These are phyloP conservation scores for Chondrostereum purpureum DNA, from an alignment of 1,284 basidiomycete species.

Conservation along the genomic window DNA sequence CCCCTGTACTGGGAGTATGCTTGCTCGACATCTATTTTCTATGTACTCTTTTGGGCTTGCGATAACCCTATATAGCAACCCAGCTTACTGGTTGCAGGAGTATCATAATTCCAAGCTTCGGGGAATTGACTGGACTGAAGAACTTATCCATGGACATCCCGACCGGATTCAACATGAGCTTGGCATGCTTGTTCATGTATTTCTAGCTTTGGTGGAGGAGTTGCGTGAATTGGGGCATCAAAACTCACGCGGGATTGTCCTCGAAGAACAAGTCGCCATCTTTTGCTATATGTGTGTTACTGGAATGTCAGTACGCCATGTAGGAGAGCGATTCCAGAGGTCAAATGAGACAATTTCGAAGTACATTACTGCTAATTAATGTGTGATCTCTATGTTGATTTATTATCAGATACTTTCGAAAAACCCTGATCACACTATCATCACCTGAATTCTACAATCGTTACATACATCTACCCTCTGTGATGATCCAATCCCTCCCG, in stretches of 20 bases:
- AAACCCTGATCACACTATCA: constrained; percentile 3
- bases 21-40: no score
- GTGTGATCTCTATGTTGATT: not conserved
- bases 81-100: constrained; percentile 20
- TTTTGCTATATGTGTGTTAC: constrained; percentile 26
- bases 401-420: constrained; percentile 4
- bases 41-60: not conserved
- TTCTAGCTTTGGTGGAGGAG: constrained; percentile 16
- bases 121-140: constrained; percentile 23
- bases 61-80: constrained; percentile 10
- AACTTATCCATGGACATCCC: constrained; percentile 23
- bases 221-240: constrained; percentile 11
- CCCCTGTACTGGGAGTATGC: no score
- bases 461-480: constrained; percentile 4
- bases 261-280: constrained; percentile 22
- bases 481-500: not conserved
- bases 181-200: constrained; percentile 22
- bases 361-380: constrained; percentile 1
- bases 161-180: constrained; percentile 20
- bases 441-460: constrained; percentile 6
- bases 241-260: constrained; percentile 7
- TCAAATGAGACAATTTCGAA: constrained; percentile 15
- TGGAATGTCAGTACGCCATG: constrained; percentile 20
- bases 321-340: constrained; percentile 25
- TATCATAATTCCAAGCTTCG: constrained; percentile 24